Conservation (phyloP, 148 eudicot genomes). For the Silene uniflora region DNA sequence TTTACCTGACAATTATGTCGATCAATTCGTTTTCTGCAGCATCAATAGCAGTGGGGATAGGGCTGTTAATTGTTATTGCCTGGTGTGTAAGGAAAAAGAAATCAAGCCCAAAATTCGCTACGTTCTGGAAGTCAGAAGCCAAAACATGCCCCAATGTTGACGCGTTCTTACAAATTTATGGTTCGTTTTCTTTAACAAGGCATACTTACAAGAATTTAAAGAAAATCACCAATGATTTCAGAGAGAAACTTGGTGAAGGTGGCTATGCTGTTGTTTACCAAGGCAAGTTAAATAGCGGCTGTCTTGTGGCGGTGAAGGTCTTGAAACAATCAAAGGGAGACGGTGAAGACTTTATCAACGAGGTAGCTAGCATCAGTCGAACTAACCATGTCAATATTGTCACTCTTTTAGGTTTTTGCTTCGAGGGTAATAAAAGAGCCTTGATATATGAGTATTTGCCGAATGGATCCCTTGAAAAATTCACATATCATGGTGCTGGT, state of each 20-base stretch:
- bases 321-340: constrained; percentile 22
- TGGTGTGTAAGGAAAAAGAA: not conserved
- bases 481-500: not conserved
- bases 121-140: not conserved
- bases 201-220: not conserved
- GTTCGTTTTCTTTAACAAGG: constrained; percentile 4
- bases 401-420: no score
- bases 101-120: not conserved
- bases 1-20: no score
- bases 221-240: not conserved
- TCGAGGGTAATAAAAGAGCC: no score
- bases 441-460: no score
- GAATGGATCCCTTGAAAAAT: constrained; percentile 26
- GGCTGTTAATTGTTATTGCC: not conserved
- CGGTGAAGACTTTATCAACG: constrained; percentile 25
- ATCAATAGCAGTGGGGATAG: not conserved
- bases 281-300: constrained; percentile 21
- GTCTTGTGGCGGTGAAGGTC: constrained; percentile 29
- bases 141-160: not conserved
- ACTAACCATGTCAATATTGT: no score
- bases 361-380: constrained; percentile 26
- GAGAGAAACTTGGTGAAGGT: constrained; percentile 6
- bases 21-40: no score
- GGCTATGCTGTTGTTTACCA: constrained; percentile 18
- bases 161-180: not conserved